These are phyloP conservation scores for Plenodomus lindquistii DNA, from an alignment of 2,329 filamentous ascomycete genomes.

Conservation along the genomic window DNA sequence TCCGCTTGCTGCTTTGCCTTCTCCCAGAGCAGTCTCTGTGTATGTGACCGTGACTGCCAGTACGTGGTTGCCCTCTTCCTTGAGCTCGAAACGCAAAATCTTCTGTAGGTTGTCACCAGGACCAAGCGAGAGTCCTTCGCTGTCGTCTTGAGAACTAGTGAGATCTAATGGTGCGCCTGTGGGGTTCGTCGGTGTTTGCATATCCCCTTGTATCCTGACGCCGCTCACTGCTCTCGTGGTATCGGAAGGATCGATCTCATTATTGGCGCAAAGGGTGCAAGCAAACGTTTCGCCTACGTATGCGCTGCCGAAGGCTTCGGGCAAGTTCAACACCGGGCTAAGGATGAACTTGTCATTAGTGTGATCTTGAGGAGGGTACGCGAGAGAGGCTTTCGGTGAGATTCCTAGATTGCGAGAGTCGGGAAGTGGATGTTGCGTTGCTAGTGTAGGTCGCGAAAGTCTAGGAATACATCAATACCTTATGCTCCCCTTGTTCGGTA, in stretches of 20 bases:
- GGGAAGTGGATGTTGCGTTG: slow-evolving; percentile 68
- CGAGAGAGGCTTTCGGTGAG: slow-evolving; percentile 65
- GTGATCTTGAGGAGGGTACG: slow-evolving; percentile 62
- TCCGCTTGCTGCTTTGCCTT: slow-evolving; percentile 54
- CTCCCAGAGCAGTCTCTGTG: slow-evolving; percentile 74
- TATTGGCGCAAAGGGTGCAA: slow-evolving; percentile 95
- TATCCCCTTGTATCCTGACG: slow-evolving; percentile 84
- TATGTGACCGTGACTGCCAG: slow-evolving; percentile 93
- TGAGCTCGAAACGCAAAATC: slow-evolving; percentile 83
- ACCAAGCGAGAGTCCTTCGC: slow-evolving; percentile 47
- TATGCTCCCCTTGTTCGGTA: not conserved
- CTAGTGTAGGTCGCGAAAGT: slow-evolving; percentile 79
- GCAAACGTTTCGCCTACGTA: slow-evolving; percentile 95
- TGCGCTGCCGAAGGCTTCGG: slow-evolving; percentile 87
- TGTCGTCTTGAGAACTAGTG: slow-evolving; percentile 49
- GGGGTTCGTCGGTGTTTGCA: slow-evolving; percentile 85
- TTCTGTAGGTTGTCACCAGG: slow-evolving; percentile 74
- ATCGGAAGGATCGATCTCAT: slow-evolving; percentile 62
- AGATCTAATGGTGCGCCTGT: slow-evolving; percentile 63
- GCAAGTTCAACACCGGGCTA: slow-evolving; percentile 73
- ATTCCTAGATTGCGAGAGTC: slow-evolving; percentile 56
- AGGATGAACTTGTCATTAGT: slow-evolving; percentile 60
- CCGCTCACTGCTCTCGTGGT: slow-evolving; percentile 64
- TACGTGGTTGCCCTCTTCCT: slow-evolving; percentile 92
- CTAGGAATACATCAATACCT: slow-evolving; percentile 49